A percentile compares a stretch with the other conserved stretches of the same genome.
Evolutionary conservation across 2,329 filamentous ascomycete genomes (phyloP).

Genomic region (Fusarium avenaceum): DNA sequence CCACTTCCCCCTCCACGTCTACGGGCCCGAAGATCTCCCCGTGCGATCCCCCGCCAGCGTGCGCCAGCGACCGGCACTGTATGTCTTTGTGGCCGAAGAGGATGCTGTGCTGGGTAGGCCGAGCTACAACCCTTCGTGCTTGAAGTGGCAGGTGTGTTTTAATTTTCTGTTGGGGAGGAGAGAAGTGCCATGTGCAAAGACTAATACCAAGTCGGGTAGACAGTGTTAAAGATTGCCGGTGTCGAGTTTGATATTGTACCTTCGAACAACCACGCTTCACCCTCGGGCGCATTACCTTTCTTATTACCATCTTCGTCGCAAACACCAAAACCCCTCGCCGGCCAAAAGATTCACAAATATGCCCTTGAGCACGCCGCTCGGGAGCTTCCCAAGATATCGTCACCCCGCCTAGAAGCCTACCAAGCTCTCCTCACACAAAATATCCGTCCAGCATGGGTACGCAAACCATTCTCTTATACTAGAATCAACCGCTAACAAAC

Average conservation of each 20-base stretch:
- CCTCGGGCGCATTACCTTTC: slow-evolving; percentile 89
- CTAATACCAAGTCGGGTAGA: slow-evolving; percentile 61
- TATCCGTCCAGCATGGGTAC: slow-evolving; percentile 88
- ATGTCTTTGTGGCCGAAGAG: slow-evolving; percentile 79
- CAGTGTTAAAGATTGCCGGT: slow-evolving; percentile 83
- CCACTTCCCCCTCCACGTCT: slow-evolving; percentile 81
- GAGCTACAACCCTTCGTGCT: slow-evolving; percentile 91
- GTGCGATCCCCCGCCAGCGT: slow-evolving; percentile 63
- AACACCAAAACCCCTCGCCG: slow-evolving; percentile 57
- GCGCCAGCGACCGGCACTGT: slow-evolving; percentile 69
- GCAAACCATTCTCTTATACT: slow-evolving; percentile 23
- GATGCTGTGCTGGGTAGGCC: slow-evolving; percentile 73
- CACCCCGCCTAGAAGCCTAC: slow-evolving; percentile 78
- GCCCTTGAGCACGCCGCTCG: slow-evolving; percentile 61
- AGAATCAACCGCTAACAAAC: slow-evolving; percentile 10
- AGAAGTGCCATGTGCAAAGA: neutral
- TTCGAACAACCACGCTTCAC: slow-evolving; percentile 94
- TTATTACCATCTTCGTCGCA: slow-evolving; percentile 70
- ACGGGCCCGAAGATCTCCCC: slow-evolving; percentile 81
- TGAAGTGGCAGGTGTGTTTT: slow-evolving; percentile 90
- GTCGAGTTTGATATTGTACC: slow-evolving; percentile 75
- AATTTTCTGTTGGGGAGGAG: no score
- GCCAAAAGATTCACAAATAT: slow-evolving; percentile 76
- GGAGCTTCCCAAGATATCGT: slow-evolving; percentile 62
- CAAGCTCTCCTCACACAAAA: slow-evolving; percentile 79